Evolutionary conservation across 345 rosid genomes (phyloP).

Genomic region (thale cress (Arabidopsis thaliana)): TAIR10.1 NC_003076.8:3914501-3915000

Average conservation of each 20-base stretch:
- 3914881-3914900: constrained; percentile 79
- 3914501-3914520: constrained; percentile 85
- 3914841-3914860: background rate
- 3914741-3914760: constrained; percentile 76
- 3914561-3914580: constrained; percentile 59
- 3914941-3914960: constrained; percentile 23
- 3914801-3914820: background rate
- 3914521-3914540: constrained; percentile 69
- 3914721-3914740: constrained; percentile 63
- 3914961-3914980: background rate
- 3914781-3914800: constrained; percentile 51
- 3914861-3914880: constrained; percentile 59
- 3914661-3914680: constrained; percentile 54
- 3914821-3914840: background rate
- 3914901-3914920: constrained; percentile 54
- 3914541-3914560: constrained; percentile 70
- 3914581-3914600: background rate
- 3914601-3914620: background rate
- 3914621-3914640: background rate
- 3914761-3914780: constrained; percentile 64
- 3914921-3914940: constrained; percentile 41
- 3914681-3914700: constrained; percentile 83
- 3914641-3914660: background rate
- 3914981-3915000: background rate
- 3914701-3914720: constrained; percentile 67